Evolutionary conservation across 495 filamentous ascomycete species (phyloP).

Genomic region (Physcia stellaris): DNA sequence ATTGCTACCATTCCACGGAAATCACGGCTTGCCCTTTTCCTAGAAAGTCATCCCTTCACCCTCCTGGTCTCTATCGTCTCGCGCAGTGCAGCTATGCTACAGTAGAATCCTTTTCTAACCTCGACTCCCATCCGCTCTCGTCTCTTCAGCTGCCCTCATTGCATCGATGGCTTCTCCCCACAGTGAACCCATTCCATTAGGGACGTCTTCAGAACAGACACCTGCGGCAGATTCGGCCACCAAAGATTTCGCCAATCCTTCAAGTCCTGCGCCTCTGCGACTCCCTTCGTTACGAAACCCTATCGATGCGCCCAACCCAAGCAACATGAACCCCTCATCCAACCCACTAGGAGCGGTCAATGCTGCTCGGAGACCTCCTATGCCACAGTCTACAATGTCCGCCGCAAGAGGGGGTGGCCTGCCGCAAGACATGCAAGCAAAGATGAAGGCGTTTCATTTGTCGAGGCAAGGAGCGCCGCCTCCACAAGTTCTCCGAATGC

Average conservation of each 20-base stretch:
- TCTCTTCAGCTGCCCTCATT: too few relatives aligned
- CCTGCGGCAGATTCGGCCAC: too few relatives aligned
- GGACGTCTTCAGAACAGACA: too few relatives aligned
- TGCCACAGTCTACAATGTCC: constrained; percentile 39
- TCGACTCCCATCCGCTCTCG: too few relatives aligned
- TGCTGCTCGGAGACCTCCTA: constrained; percentile 53
- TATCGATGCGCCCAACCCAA: constrained; percentile 33
- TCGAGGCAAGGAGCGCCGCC: constrained; percentile 45
- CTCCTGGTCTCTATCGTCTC: too few relatives aligned
- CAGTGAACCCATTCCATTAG: too few relatives aligned
- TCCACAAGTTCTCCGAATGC: constrained; percentile 14
- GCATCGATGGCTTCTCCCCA: too few relatives aligned
- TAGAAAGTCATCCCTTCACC: too few relatives aligned
- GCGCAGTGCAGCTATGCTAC: too few relatives aligned
- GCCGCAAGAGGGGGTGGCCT: constrained; percentile 40
- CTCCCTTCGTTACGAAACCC: constrained; percentile 14
- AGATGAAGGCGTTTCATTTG: constrained; percentile 63
- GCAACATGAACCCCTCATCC: constrained; percentile 57
- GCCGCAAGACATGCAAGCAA: constrained; percentile 69
- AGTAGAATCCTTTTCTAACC: too few relatives aligned
- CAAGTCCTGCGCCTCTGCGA: constrained; percentile 10
- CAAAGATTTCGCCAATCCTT: constrained; percentile 17
- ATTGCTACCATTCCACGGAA: too few relatives aligned
- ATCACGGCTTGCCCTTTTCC: too few relatives aligned
- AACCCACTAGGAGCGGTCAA: constrained; percentile 71